phyloP scores from a whole-genome alignment of 257 asterid species.

The Nicotiana tomentosiformis region DNA sequence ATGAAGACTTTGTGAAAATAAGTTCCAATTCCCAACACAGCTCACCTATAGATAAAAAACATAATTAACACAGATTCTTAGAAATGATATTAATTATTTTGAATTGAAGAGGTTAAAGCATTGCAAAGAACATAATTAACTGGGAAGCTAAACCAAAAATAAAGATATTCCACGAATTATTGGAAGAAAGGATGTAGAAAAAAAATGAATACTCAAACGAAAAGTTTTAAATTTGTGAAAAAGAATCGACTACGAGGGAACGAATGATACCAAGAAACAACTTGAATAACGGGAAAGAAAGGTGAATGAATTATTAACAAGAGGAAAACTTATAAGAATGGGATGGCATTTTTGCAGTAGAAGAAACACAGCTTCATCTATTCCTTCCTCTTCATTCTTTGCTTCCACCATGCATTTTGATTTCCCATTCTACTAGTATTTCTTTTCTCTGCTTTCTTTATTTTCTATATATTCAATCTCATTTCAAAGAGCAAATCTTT shows the following conservation, averaged over 20 bases:
- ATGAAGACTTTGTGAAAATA: slow-evolving; percentile 6
- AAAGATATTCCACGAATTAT: background rate
- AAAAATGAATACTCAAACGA: background rate
- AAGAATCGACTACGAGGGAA: background rate
- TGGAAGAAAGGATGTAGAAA: background rate
- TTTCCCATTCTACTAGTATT: background rate
- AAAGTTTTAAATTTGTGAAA: background rate
- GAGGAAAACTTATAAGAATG: slow-evolving; percentile 47
- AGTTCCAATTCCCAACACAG: background rate
- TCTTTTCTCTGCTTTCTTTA: background rate
- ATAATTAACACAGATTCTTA: background rate
- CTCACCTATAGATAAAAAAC: background rate
- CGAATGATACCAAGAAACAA: background rate
- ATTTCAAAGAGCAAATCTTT: background rate
- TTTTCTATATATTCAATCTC: background rate
- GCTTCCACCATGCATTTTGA: slow-evolving; percentile 10
- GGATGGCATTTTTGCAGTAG: slow-evolving; percentile 34
- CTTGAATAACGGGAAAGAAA: slow-evolving; percentile 5
- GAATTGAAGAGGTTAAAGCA: too few relatives aligned
- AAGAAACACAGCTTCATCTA: slow-evolving; percentile 20
- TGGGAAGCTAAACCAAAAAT: background rate
- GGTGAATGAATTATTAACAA: slow-evolving; percentile 9
- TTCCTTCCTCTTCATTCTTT: slow-evolving; percentile 33
- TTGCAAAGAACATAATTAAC: background rate
- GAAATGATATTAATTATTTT: background rate